Conservation (phyloP, 495 filamentous ascomycete species). For the Penicillium lagena region DNA sequence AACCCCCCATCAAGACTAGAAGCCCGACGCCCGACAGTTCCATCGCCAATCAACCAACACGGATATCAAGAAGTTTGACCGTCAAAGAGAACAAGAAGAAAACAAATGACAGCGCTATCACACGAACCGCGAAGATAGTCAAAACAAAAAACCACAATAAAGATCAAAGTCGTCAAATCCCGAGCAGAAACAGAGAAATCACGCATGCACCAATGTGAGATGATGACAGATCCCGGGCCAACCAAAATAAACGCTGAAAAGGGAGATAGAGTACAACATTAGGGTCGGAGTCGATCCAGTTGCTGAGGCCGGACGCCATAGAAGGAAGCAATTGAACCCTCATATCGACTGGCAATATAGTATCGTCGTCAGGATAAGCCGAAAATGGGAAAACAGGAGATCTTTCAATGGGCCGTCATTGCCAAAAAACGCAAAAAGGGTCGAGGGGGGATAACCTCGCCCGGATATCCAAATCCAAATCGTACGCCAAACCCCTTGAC, state of each 20-base stretch:
- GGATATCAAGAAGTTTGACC: conserved; percentile 34
- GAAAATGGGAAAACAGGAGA: conserved; percentile 9
- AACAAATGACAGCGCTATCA: conserved; percentile 6
- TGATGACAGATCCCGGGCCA: conserved; percentile 13
- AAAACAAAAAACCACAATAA: conserved; percentile 6
- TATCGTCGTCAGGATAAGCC: conserved; percentile 17
- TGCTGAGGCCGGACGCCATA: conserved; percentile 7
- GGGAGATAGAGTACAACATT: conserved; percentile 26
- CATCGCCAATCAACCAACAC: conserved; percentile 29
- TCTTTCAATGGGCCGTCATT: too few relatives aligned
- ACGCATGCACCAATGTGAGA: conserved; percentile 10
- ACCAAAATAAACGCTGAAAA: conserved; percentile 28
- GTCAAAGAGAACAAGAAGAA: conserved; percentile 8
- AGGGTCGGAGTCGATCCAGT: conserved; percentile 16
- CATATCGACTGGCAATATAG: neutral
- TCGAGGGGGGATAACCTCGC: conserved; percentile 9
- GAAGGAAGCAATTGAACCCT: neutral
- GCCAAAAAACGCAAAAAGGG: conserved; percentile 6
- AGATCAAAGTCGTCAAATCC: conserved; percentile 16
- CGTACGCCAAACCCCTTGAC: conserved; percentile 31
- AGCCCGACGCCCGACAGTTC: conserved; percentile 26
- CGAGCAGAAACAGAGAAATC: conserved; percentile 9
- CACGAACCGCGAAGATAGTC: conserved; percentile 8
- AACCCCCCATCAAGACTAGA: neutral
- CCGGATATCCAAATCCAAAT: conserved; percentile 26